Evolutionary conservation across 371 early-diverging fungal species (phyloP).

Genomic region (Mucor mucedo): DNA sequence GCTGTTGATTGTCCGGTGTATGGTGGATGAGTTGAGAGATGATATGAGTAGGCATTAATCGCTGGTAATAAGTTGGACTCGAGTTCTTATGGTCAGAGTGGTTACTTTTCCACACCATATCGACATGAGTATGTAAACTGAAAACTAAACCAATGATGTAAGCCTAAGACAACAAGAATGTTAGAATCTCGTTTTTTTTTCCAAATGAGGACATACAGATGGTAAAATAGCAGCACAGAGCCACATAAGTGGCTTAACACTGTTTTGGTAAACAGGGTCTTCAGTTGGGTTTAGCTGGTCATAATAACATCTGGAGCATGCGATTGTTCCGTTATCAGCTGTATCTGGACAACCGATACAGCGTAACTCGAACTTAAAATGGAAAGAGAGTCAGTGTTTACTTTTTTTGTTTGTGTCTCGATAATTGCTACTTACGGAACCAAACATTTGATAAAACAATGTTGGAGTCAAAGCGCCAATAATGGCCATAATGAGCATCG

Average conservation of each 20-base stretch:
- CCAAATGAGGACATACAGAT: slow-evolving; percentile 45
- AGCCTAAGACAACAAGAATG: slow-evolving; percentile 44
- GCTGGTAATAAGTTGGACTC: slow-evolving; percentile 34
- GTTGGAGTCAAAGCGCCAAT: slow-evolving; percentile 95
- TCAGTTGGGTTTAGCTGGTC: slow-evolving; percentile 71
- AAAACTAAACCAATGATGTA: slow-evolving; percentile 94
- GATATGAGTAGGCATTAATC: slow-evolving; percentile 47
- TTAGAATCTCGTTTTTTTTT: not conserved
- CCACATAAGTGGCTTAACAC: slow-evolving; percentile 87
- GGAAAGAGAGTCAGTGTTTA: not conserved
- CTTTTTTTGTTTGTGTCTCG: not conserved
- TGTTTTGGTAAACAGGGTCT: slow-evolving; percentile 83
- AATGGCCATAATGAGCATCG: slow-evolving; percentile 92
- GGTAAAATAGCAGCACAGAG: slow-evolving; percentile 87
- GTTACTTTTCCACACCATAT: slow-evolving; percentile 81
- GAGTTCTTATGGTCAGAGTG: slow-evolving; percentile 26
- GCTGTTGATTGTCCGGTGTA: slow-evolving; percentile 25
- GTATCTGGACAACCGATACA: slow-evolving; percentile 60
- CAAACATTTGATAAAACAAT: slow-evolving; percentile 91
- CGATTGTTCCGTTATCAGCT: slow-evolving; percentile 32
- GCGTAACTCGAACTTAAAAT: slow-evolving; percentile 59
- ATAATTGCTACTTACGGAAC: slow-evolving; percentile 55
- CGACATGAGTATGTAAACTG: slow-evolving; percentile 90
- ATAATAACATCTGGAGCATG: slow-evolving; percentile 70
- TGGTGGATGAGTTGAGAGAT: slow-evolving; percentile 47